Evolutionary conservation across 2,329 filamentous ascomycete species (phyloP), one percentile per base, ranked within the genome.

Genomic region (Trichoderma pleuroti): DNA sequence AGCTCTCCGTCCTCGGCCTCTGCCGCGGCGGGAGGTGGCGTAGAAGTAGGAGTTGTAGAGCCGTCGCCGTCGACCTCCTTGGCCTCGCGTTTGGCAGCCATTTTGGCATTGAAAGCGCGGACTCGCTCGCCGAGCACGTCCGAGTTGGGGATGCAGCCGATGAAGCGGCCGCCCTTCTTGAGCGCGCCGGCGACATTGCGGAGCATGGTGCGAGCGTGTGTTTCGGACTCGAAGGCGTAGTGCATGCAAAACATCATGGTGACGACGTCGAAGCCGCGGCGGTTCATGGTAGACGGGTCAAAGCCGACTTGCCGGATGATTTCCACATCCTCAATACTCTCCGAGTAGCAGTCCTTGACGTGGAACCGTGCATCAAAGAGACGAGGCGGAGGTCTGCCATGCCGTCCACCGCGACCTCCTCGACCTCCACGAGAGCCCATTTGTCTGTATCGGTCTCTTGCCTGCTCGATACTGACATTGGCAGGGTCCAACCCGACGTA

Each of bases 171-270:
- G 28, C 96, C 96, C 79, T 98, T 98, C 80, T 95, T 97, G 76
- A 99, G 82, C 2, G 92, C 88, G 1, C 94, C 92, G 0, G 96
- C 91, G 4, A 99, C 95, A 77, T 99, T 99, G 76, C 90, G 88
- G 70, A 99, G 86, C 96, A 99, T 98, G 73, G 89, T 92, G 57
- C 93, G 89, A 2, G 95, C 93, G 80, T 97, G 97, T 61, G 89
- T 88, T 80, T 99, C 95, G 66, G 86, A 93, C 83, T 98, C 96
- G 76, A 98, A 99, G 7, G 96, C 94, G 80, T 99, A 99, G 82
- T 99, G 96, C 90, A 99, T 96, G 77, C 94, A 97, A 81, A 99
- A 99, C 96, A 99, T 99, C 89, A 97, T 97, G 78, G 92, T 94
- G 73, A 99, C 95, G 54, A 98, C 92, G 79, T 99, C 96, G 76